Evolutionary conservation across 176 grass and related monocot species (phyloP), one percentile per base, ranked within the genome.

Genomic region (Eleusine coracana): DNA sequence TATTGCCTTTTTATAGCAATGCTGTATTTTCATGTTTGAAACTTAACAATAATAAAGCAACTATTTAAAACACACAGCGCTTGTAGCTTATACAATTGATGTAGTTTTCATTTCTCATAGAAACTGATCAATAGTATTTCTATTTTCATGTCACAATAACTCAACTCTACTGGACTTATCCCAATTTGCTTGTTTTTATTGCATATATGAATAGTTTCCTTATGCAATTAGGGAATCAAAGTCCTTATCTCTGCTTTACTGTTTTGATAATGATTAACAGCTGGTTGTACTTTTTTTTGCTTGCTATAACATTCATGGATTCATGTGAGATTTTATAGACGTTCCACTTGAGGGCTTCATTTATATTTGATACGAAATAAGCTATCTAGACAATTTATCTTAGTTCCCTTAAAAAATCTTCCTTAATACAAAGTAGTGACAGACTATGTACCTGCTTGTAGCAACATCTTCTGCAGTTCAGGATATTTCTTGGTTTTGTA

Each of bases 341-440:
- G 46, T 68, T 27, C 25, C 6, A 67, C 45, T 45, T 70, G 42
- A 89, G 72, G 36, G 11, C 14, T 65, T 74, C 37, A 72, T 40
- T 78, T 42, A 12, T 40, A 69, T 80, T 9, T 59, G 37, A 56
- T 20, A 56, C 11, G 55, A 59, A 23, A 59, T 7, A 59, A 23
- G 1, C 49, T 80, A 73, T 82, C 0, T 70, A 77, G 11, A 29
- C 18, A 76, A 59, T 59, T 82, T 81, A 65, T 55, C 55, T 39
- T 60, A 14, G 5, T 28, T 6, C 7, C 63, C 82, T 10, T 42
- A 3, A 70, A 77, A 18, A 78, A 78, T 48, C 8, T 54, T 14
- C 5, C 15, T 41, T 46, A 10, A 20, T 59, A 59, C 28, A 45
- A 58, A 7, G 21, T 83, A 83, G 20, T 63, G 74, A 21, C 13